Evolutionary conservation across 2,329 filamentous ascomycete species (phyloP), one percentile per base, ranked within the genome.

Genomic region (Periconia sp.): DNA sequence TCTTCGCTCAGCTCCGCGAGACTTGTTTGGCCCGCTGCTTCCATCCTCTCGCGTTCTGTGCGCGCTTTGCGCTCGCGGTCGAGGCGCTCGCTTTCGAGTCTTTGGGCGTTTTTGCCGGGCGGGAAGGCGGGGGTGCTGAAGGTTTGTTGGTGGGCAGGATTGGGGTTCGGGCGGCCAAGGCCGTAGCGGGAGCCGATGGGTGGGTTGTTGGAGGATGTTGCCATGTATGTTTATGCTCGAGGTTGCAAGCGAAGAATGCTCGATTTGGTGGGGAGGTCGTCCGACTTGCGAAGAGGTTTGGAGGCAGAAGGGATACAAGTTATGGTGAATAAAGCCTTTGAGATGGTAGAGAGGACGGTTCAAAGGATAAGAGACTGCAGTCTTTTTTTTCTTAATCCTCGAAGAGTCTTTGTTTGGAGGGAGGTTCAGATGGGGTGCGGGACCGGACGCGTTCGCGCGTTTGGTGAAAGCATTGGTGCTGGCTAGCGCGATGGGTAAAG

Each of bases 1-100:
- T 96, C 92, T 63, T 96, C 92, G 15, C 84, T 86, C 56, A 97
- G 70, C 30, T 78, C 72, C 36, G 76, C 78, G 34, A 85, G 61
- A 24, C 74, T 73, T 67, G 48, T 57, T 68, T 82, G 55, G 59
- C 70, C 68, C 65, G 73, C 63, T 66, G 74, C 66, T 61, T 74
- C 66, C 65, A 73, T 54, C 45, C 72, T 60, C 39, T 72, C 65
- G 13, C 71, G 64, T 4, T 48, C 46, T 48, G 59, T 55, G 40
- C 73, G 63, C 35, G 73, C 70, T 5, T 66, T 54, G 41, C 73
- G 63, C 51, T 75, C 72, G 24, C 71, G 63, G 40, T 76, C 74
- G 8, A 70, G 45, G 23, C 66, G 61, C 33, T 70, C 64, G 32
- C 65, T 60, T 48, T 77, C 75, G 18, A 68, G 60, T 39, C 69